Evolutionary conservation across 2,329 filamentous ascomycete species (phyloP).

Genomic region (Colletotrichum higginsianum): DNA sequence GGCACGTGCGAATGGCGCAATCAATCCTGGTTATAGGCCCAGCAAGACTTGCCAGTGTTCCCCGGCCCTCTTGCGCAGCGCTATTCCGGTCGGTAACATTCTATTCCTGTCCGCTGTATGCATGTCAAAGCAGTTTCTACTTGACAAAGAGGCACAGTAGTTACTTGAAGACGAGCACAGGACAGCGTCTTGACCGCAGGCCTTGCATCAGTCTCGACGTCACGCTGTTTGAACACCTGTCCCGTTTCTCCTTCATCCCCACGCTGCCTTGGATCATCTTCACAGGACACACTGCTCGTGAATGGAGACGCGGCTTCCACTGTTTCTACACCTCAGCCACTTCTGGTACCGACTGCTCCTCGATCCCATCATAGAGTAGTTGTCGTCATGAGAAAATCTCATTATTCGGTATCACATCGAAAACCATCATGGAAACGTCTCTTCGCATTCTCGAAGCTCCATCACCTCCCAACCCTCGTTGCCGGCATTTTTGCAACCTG

Average conservation of each 20-base stretch:
- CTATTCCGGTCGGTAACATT: no score
- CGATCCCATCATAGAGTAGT: no score
- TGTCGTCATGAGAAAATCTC: background rate
- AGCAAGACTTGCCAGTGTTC: background rate
- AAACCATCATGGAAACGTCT: conserved; percentile 62
- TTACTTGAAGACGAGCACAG: background rate
- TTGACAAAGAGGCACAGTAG: background rate
- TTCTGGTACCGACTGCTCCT: background rate
- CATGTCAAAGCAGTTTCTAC: background rate
- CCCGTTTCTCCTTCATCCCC: background rate
- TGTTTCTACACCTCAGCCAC: background rate
- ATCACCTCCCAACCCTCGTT: conserved; percentile 69
- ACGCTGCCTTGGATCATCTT: background rate
- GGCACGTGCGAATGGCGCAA: background rate
- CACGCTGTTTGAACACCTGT: background rate
- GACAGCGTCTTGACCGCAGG: no score
- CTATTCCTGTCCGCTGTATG: background rate
- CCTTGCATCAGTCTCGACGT: background rate
- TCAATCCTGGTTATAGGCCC: background rate
- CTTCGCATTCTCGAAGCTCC: conserved; percentile 79
- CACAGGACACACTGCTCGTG: no score
- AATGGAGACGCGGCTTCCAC: background rate
- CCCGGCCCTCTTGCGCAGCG: background rate
- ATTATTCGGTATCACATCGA: background rate
- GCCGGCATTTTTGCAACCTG: conserved; percentile 70